Conservation (phyloP, 2,329 filamentous ascomycete species). For the Colletotrichum sp. region DNA sequence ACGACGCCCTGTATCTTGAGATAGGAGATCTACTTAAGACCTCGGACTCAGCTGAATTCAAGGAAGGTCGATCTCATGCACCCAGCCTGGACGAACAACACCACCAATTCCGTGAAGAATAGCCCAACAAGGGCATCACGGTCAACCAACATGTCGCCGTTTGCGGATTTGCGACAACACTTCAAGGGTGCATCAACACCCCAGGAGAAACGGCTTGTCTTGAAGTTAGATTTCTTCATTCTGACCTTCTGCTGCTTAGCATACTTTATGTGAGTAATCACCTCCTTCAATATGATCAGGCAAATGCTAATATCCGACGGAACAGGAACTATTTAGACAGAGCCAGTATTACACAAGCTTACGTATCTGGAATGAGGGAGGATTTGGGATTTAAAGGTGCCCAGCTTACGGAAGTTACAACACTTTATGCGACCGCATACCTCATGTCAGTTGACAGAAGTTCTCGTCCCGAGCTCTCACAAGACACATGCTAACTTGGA, state of each 20-base stretch:
- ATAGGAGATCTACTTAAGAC: not conserved
- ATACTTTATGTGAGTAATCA: not conserved
- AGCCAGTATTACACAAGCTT: not conserved
- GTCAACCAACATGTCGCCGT: not conserved
- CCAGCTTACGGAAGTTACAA: not conserved
- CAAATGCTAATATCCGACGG: not conserved
- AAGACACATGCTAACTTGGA: not conserved
- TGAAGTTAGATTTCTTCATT: conserved; percentile 2
- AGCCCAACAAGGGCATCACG: not conserved
- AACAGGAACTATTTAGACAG: conserved; percentile 1
- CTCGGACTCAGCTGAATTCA: not conserved
- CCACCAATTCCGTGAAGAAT: not conserved
- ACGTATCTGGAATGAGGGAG: not conserved
- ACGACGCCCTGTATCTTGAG: not conserved
- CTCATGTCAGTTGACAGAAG: not conserved
- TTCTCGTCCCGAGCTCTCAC: not conserved
- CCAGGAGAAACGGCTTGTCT: not conserved
- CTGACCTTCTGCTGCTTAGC: not conserved
- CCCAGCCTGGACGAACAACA: not conserved
- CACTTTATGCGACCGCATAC: not conserved
- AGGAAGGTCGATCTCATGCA: not conserved
- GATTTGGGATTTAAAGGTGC: not conserved
- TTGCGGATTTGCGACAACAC: not conserved
- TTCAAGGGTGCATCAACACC: not conserved
- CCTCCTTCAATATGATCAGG: not conserved